Evolutionary conservation across 1,284 basidiomycete species (phyloP).

Genomic region (Ustilago cynodontis): DNA sequence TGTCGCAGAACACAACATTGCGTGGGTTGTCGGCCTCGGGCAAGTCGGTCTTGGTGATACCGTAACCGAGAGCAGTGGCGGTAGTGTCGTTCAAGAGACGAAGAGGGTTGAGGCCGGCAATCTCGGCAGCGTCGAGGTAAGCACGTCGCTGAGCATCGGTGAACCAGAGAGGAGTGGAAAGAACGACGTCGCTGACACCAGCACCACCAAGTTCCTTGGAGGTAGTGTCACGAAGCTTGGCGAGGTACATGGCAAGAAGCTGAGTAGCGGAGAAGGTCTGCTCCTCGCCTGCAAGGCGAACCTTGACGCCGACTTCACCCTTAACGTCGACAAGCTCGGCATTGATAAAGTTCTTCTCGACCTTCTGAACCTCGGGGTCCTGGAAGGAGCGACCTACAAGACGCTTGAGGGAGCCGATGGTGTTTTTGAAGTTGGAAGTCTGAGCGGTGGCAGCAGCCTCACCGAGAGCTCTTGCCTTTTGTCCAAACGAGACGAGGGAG

Average conservation of each 20-base stretch:
- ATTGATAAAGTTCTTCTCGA: constrained; percentile 68
- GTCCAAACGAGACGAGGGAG: constrained; percentile 68
- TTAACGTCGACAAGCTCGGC: constrained; percentile 68
- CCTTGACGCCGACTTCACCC: constrained; percentile 69
- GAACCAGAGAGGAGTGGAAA: constrained; percentile 69
- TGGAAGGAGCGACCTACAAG: constrained; percentile 65
- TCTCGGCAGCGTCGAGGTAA: constrained; percentile 68
- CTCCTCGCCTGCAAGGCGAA: constrained; percentile 65
- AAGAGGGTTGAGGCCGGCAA: constrained; percentile 68
- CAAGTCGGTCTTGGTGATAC: constrained; percentile 70
- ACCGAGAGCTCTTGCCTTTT: constrained; percentile 68
- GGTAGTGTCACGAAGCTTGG: constrained; percentile 67
- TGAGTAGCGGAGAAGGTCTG: constrained; percentile 68
- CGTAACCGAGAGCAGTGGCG: constrained; percentile 68
- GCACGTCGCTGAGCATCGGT: constrained; percentile 68
- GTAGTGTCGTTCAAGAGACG: constrained; percentile 69
- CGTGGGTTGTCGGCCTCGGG: constrained; percentile 68
- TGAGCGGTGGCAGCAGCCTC: constrained; percentile 68
- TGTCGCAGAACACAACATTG: constrained; percentile 69
- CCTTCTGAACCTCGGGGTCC: constrained; percentile 64
- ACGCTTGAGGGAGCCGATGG: constrained; percentile 69
- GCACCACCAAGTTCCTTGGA: constrained; percentile 65
- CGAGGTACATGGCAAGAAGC: constrained; percentile 69
- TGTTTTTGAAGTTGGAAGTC: constrained; percentile 70
- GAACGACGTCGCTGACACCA: constrained; percentile 67